These are phyloP conservation scores for Ochetophila trinervis DNA, from an alignment of 306 rosid genomes.

Conservation along the genomic window DNA sequence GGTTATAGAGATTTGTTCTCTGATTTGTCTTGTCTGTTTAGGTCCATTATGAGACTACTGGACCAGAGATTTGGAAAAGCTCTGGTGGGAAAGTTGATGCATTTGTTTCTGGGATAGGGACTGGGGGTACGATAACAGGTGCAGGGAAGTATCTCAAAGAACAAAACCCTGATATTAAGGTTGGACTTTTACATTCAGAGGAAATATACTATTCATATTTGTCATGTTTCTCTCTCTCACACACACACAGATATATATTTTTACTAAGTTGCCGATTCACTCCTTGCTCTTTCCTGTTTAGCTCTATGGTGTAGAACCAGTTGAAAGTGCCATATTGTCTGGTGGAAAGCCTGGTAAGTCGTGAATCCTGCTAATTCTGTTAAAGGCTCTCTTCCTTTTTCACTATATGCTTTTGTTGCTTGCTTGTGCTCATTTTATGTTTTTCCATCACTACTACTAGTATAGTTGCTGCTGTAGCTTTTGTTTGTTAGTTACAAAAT, in stretches of 20 bases:
- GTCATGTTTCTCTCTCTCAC: neutral
- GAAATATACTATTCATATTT: neutral
- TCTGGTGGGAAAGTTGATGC: conserved; percentile 72
- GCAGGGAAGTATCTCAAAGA: conserved; percentile 85
- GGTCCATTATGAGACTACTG: conserved; percentile 90
- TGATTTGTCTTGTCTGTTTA: conserved; percentile 18
- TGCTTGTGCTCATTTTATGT: too few relatives aligned
- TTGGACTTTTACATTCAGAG: conserved; percentile 27
- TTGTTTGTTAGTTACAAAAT: too few relatives aligned
- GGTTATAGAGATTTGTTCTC: conserved; percentile 17
- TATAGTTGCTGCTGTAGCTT: too few relatives aligned
- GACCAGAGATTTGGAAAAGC: conserved; percentile 92
- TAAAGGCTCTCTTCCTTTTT: neutral
- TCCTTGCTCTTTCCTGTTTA: conserved; percentile 22
- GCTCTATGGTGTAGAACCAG: conserved; percentile 85
- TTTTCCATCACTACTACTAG: too few relatives aligned
- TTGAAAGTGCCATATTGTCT: conserved; percentile 81
- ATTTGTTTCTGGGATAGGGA: conserved; percentile 90
- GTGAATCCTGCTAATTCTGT: neutral
- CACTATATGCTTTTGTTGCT: neutral
- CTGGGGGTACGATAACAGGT: conserved; percentile 92
- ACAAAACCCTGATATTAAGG: conserved; percentile 79
- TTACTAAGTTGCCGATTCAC: neutral
- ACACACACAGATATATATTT: neutral
- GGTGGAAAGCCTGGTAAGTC: conserved; percentile 91